Base-by-base conservation (phyloP, 2,329 filamentous ascomycete species). In the Colletotrichum cereale region DNA sequence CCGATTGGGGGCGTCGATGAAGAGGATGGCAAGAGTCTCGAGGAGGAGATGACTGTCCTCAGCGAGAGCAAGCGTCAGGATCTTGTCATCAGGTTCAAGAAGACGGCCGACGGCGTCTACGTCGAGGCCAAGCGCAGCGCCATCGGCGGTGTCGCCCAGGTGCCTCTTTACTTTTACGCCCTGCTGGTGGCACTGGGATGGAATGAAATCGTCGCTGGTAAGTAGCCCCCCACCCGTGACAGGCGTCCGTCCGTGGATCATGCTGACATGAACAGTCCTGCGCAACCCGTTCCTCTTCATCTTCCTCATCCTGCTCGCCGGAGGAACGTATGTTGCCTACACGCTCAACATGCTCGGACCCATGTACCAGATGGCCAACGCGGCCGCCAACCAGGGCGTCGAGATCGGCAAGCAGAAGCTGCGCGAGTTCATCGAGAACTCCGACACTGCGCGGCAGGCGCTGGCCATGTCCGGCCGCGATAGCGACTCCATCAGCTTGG, bases 91-190 rank as follows among this genome's bases (percentile, higher is more conserved):
- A 89, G 96, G 66, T 99, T 99, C 88, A 98, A 98, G 88, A 98
- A 98, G 88, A 96, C 94, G 44, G 96, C 96, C 1, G 96, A 99
- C 79, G 96, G 95, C 10, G 96, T 99, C 5, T 99, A 97, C 77
- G 95, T 99, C 52, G 96, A 99, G 84, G 96, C 96, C 61, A 99
- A 99, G 87, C 90, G 96, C 70, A 95, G 96, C 79, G 96, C 96
- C 52, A 97, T 99, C 79, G 96, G 96, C 66, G 95, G 96, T 68
- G 93, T 99, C 77, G 93, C 95, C 5, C 95, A 98, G 82, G 91
- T 99, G 61, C 96, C 96, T 7, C 84, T 97, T 73, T 98, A 98
- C 83, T 98, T 99, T 82, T 99, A 98, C 77, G 94, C 90, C 52
- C 82, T 98, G 67, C 86, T 99, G 67, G 85, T 99, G 74, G 93